These are phyloP conservation scores for Massospora cicadina DNA, from an alignment of 371 early-diverging fungal genomes.

Conservation along the genomic window DNA sequence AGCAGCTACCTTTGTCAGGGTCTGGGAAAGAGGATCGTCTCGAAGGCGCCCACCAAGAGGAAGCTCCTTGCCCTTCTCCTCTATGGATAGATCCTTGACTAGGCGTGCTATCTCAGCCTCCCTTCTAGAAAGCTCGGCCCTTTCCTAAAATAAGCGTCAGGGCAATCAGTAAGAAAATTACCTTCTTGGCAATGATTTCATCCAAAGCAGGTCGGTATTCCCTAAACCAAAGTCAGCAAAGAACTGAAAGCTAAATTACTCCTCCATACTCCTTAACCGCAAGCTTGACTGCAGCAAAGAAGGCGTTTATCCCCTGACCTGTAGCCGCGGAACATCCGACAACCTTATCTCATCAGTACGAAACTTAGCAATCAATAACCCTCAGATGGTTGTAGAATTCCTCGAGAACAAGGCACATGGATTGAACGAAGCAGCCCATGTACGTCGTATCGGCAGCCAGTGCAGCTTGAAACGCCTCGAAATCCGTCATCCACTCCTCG, in stretches of 20 bases:
- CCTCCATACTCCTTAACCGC: slow-evolving; percentile 70
- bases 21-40: background rate
- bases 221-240: background rate
- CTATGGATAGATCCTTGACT: slow-evolving; percentile 14
- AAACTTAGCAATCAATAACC: slow-evolving; percentile 15
- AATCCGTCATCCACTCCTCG: slow-evolving; percentile 93
- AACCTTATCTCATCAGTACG: slow-evolving; percentile 20
- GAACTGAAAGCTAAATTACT: slow-evolving; percentile 12
- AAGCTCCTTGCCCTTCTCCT: slow-evolving; percentile 14
- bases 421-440: slow-evolving; percentile 83
- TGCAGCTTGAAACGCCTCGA: slow-evolving; percentile 83
- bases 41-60: background rate
- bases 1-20: background rate
- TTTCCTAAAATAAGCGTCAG: background rate
- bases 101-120: slow-evolving; percentile 18
- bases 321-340: slow-evolving; percentile 89
- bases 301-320: slow-evolving; percentile 84
- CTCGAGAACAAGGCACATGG: slow-evolving; percentile 92
- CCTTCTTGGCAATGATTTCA: background rate
- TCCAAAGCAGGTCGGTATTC: slow-evolving; percentile 14
- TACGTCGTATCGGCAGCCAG: slow-evolving; percentile 53
- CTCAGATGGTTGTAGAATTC: slow-evolving; percentile 92
- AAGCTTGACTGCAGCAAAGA: slow-evolving; percentile 71
- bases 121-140: slow-evolving; percentile 12
- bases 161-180: background rate